Base-by-base conservation (phyloP, 2,329 filamentous ascomycete genomes). In the Botrytis deweyae region DNA sequence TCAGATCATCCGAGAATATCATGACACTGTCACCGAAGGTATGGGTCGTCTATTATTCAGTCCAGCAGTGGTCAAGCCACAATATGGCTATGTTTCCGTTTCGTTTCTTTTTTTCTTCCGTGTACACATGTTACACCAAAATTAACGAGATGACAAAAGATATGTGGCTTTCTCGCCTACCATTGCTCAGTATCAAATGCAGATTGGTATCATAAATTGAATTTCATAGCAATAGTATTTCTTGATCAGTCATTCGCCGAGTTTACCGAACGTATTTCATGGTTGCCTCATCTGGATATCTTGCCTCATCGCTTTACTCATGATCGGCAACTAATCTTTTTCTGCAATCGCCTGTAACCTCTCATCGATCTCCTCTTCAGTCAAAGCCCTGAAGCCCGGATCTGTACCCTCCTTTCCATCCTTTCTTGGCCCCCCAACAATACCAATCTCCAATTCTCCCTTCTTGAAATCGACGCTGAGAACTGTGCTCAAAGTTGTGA, bases 391-490 rank as follows among this genome's bases (percentile, higher is more conserved):
- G 88, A 99, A 99, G 76, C 87, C 87, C 68, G 91, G 84, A 80
- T 93, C 89, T 76, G 91, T 92, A 77, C 93, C 94, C 83, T 97
- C 93, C 84, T 93, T 88, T 78, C 95, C 95, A 81, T 97, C 93
- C 74, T 87, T 85, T 80, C 90, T 89, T 74, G 95, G 95, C 44
- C 94, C 95, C 78, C 96, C 96, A 72, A 98, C 96, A 81, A 99
- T 95, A 76, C 96, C 96, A 84, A 99, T 93, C 86, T 99, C 96
- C 83, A 99, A 91, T 87, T 99, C 96, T 80, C 93, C 93, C 88
- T 98, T 98, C 90, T 99, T 99, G 88, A 99, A 99, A 84, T 99
- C 96, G 84, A 98, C 97, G 84, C 95, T 98, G 77, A 99, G 88
- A 75, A 99, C 95, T 52, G 93, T 97, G 89, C 95, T 97, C 83